Conservation (phyloP, 768 basidiomycete genomes). For the Myochromella boudieri region DNA sequence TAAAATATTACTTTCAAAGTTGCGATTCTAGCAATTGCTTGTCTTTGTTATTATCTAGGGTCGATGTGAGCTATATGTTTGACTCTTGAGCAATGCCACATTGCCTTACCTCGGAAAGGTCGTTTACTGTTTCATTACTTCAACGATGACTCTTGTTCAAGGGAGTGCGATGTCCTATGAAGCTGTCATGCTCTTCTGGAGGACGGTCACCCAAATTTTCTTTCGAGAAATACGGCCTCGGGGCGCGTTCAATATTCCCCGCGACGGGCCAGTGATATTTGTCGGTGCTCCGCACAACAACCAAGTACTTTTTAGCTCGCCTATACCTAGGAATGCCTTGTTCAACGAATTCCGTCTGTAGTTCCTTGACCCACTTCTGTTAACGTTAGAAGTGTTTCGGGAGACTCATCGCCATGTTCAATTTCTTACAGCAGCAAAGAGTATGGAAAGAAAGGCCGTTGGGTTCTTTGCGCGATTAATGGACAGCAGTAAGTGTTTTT, state of each 20-base stretch:
- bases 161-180: slow-evolving; percentile 54
- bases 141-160: slow-evolving; percentile 20
- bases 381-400: slow-evolving; percentile 82
- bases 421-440: slow-evolving; percentile 88
- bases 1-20: neutral
- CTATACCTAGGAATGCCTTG: slow-evolving; percentile 1
- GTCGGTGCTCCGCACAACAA: slow-evolving; percentile 93
- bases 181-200: slow-evolving; percentile 81
- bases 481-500: slow-evolving; percentile 70
- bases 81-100: neutral
- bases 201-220: slow-evolving; percentile 86
- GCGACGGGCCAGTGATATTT: slow-evolving; percentile 88
- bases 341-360: slow-evolving; percentile 31
- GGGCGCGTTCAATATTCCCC: slow-evolving; percentile 93
- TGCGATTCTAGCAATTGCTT: slow-evolving; percentile 11
- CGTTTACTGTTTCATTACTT: slow-evolving; percentile 4
- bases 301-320: slow-evolving; percentile 50
- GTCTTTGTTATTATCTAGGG: slow-evolving; percentile 12
- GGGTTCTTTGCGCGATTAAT: slow-evolving; percentile 82
- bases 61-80: no score
- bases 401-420: slow-evolving; percentile 81
- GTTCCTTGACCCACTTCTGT: slow-evolving; percentile 90
- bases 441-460: slow-evolving; percentile 75
- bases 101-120: neutral
- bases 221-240: slow-evolving; percentile 94